phyloP scores from a whole-genome alignment of 2,329 filamentous ascomycete genomes.

The Cryphonectria japonica region DNA sequence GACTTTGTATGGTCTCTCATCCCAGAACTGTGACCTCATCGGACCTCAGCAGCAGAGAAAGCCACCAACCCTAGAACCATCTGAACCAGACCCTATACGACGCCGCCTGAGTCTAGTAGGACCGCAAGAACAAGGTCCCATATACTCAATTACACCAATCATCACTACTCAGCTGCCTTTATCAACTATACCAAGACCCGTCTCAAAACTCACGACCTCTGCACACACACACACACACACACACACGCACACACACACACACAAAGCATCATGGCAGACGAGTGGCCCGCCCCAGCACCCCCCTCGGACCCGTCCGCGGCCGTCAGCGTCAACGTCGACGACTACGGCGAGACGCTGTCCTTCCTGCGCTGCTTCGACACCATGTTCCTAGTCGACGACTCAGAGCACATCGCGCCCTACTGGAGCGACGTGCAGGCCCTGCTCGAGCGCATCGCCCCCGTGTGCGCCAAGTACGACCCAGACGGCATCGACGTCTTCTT shows the following conservation, averaged over 20 bases:
- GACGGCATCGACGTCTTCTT: constrained; percentile 31
- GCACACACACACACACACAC: not conserved
- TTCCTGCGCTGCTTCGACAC: constrained; percentile 31
- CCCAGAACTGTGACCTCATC: not conserved
- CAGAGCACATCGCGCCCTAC: constrained; percentile 28
- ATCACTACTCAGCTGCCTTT: no score
- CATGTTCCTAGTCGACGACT: constrained; percentile 31
- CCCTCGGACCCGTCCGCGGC: constrained; percentile 17
- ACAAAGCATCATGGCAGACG: constrained; percentile 10
- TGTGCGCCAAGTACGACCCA: constrained; percentile 30
- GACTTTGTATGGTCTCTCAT: no score
- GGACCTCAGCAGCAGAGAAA: not conserved
- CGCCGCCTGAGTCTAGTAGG: no score
- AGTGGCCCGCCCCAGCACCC: constrained; percentile 24
- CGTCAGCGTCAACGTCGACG: constrained; percentile 25
- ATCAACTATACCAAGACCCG: not conserved
- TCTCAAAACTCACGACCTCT: not conserved
- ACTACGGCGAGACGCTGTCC: constrained; percentile 28
- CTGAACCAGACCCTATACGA: not conserved
- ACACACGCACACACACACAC: not conserved
- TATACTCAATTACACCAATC: not conserved
- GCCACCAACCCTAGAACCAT: not conserved
- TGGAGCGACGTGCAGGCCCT: constrained; percentile 28
- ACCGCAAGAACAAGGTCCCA: not conserved
- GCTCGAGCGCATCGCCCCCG: constrained; percentile 29